Evolutionary conservation across 2,329 filamentous ascomycete species (phyloP).

Genomic region (Talaromyces sp.): DNA sequence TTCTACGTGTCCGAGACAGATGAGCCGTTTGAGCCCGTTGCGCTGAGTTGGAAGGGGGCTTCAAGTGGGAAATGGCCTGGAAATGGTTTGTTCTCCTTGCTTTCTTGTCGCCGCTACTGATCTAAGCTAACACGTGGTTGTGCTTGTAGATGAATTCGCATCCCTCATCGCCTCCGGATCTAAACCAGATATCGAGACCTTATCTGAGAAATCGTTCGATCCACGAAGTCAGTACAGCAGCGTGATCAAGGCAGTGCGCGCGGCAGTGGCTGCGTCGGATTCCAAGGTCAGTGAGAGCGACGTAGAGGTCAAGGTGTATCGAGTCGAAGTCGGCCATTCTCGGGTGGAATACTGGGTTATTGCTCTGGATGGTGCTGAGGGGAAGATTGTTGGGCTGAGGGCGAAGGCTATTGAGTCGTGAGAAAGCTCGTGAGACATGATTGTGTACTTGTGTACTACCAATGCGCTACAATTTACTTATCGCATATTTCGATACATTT

Average conservation of each 20-base stretch:
- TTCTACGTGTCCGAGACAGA: conserved; percentile 80
- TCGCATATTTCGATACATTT: neutral
- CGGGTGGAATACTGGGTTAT: conserved; percentile 79
- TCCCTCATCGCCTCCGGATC: conserved; percentile 51
- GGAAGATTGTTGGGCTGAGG: conserved; percentile 71
- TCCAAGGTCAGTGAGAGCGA: conserved; percentile 29
- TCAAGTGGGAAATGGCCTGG: conserved; percentile 34
- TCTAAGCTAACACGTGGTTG: neutral
- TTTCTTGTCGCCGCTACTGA: neutral
- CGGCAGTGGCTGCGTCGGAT: conserved; percentile 25
- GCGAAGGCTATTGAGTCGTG: conserved; percentile 72
- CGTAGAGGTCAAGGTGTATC: conserved; percentile 71
- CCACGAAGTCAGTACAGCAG: conserved; percentile 62
- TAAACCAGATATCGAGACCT: conserved; percentile 53
- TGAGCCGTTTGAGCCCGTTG: conserved; percentile 78
- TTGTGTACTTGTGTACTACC: neutral
- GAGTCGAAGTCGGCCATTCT: conserved; percentile 60
- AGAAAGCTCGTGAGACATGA: neutral
- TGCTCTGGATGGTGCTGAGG: conserved; percentile 56
- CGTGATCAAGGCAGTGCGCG: conserved; percentile 53
- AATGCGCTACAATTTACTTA: neutral
- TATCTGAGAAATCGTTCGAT: conserved; percentile 72
- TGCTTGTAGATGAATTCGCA: conserved; percentile 62
- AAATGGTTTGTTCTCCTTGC: conserved; percentile 27
- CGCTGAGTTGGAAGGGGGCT: conserved; percentile 55